A percentile compares a stretch with the other conserved stretches of the same genome.
These are phyloP conservation scores for Exophiala sp. DNA, from an alignment of 2,329 filamentous ascomycete genomes.

Conservation along the genomic window DNA sequence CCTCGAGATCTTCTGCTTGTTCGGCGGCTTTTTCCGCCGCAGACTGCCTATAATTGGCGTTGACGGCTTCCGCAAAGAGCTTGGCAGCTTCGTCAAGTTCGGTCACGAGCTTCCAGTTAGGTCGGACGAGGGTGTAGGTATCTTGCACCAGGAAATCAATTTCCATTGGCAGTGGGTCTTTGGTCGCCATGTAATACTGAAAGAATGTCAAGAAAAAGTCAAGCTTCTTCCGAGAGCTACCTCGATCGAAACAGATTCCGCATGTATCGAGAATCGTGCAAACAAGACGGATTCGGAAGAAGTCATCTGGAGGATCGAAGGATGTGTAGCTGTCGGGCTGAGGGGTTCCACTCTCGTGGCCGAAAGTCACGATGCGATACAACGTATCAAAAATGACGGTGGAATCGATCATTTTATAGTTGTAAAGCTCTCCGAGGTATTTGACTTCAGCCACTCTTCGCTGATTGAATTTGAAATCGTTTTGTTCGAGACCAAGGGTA, in stretches of 20 bases:
- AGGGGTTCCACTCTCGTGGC: constrained; percentile 77
- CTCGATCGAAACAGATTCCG: constrained; percentile 92
- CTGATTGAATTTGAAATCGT: constrained; percentile 97
- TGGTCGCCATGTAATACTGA: constrained; percentile 88
- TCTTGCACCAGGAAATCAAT: constrained; percentile 96
- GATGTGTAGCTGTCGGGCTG: constrained; percentile 71
- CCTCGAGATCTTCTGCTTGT: constrained; percentile 68
- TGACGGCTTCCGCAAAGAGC: constrained; percentile 81
- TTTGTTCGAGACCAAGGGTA: constrained; percentile 82
- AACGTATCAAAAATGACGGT: constrained; percentile 92
- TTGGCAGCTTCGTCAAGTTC: constrained; percentile 78
- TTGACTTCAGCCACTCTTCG: constrained; percentile 92
- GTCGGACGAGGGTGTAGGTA: constrained; percentile 76
- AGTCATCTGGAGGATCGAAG: constrained; percentile 88
- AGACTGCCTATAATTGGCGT: constrained; percentile 80
- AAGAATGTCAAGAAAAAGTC: constrained; percentile 97
- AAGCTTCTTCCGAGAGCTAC: constrained; percentile 90
- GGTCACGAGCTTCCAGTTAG: constrained; percentile 85
- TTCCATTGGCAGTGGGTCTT: constrained; percentile 88
- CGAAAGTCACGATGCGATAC: constrained; percentile 92
- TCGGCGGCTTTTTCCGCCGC: constrained; percentile 68
- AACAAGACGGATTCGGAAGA: constrained; percentile 88
- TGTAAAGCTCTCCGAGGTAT: constrained; percentile 93
- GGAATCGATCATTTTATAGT: constrained; percentile 95
- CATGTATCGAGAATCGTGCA: constrained; percentile 91